Conservation (phyloP, 257 asterid species). For the Ballota nigra region DNA sequence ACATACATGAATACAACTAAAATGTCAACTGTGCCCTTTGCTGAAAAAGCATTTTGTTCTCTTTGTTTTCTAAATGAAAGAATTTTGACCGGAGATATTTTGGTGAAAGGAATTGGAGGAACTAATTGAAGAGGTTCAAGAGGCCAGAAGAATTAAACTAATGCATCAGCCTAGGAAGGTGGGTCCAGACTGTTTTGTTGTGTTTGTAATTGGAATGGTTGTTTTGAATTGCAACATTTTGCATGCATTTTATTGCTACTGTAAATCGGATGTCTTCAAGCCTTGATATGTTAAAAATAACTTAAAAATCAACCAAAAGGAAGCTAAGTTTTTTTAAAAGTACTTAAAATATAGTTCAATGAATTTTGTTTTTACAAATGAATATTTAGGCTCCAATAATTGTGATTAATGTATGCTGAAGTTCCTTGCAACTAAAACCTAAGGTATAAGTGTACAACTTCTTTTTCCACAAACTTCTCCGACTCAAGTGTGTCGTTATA, state of each 20-base stretch:
- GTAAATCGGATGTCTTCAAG: not conserved
- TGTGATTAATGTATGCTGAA: no score
- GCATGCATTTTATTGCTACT: not conserved
- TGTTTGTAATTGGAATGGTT: not conserved
- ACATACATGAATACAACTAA: not conserved
- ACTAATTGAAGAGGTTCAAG: slow-evolving; percentile 91
- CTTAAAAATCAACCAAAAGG: not conserved
- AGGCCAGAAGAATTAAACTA: slow-evolving; percentile 74
- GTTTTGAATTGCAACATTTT: not conserved
- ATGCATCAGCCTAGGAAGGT: slow-evolving; percentile 72
- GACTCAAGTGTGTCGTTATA: not conserved
- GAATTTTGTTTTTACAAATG: no score
- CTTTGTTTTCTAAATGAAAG: not conserved
- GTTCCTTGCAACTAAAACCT: no score
- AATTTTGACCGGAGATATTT: not conserved
- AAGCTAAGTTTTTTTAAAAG: no score
- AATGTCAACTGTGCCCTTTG: not conserved
- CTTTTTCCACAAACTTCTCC: no score
- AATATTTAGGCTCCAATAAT: no score
- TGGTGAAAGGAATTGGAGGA: slow-evolving; percentile 51
- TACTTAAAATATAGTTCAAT: no score
- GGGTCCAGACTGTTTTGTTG: not conserved
- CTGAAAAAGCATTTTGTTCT: not conserved
- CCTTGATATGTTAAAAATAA: not conserved
- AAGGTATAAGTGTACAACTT: no score